phyloP scores from a whole-genome alignment of 148 eudicot genomes.

The Selenicereus undatus region DNA sequence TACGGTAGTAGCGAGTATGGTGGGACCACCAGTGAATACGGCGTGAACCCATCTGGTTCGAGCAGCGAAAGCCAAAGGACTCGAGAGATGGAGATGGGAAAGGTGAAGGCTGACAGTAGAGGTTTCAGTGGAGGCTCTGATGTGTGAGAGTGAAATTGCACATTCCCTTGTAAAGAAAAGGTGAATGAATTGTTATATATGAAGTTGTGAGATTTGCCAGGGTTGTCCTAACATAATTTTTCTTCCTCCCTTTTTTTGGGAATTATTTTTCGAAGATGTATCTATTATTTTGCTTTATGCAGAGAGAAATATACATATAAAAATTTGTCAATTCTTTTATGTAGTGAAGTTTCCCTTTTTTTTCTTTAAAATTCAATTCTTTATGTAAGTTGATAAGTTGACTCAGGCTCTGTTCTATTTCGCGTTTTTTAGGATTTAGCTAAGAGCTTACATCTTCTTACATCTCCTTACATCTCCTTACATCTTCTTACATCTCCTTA shows the following conservation, averaged over 20 bases:
- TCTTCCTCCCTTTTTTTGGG: background rate
- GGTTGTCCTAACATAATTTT: conserved; percentile 20
- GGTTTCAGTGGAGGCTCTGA: conserved; percentile 47
- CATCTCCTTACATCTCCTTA: no score
- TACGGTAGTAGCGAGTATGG: conserved; percentile 77
- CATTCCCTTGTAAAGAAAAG: conserved; percentile 22
- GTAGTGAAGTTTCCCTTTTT: background rate
- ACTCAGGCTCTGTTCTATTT: no score
- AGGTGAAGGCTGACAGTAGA: conserved; percentile 45
- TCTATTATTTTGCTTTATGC: conserved; percentile 3
- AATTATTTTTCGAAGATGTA: conserved; percentile 23
- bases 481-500: no score
- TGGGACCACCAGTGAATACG: conserved; percentile 84
- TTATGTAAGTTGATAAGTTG: no score
- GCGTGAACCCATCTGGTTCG: conserved; percentile 78
- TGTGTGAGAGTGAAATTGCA: background rate
- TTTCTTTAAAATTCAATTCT: background rate
- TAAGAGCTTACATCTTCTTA: no score
- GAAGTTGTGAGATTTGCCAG: conserved; percentile 20
- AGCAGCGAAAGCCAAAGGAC: conserved; percentile 64
- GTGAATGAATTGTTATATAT: conserved; percentile 25
- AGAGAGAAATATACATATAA: conserved; percentile 22
- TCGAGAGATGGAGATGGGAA: conserved; percentile 65
- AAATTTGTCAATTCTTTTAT: conserved; percentile 12
- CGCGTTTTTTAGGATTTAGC: no score